Base-by-base conservation (phyloP, 129 eudicot genomes). In the Flaveria robusta region DNA sequence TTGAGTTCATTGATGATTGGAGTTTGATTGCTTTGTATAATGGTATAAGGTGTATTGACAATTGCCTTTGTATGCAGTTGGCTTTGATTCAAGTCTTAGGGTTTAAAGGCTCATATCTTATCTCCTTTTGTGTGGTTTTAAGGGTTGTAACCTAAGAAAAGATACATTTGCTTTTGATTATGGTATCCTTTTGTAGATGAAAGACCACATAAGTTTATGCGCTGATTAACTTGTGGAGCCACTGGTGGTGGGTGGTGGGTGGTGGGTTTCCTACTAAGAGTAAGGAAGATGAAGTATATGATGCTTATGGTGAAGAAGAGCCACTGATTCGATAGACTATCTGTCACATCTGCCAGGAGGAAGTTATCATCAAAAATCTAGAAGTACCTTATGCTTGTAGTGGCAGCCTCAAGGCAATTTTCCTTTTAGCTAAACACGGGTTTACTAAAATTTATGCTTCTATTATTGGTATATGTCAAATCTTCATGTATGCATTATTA, bases 281-380 rank as follows among this genome's bases (percentile, higher is more conserved):
- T 23, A 63, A 80, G 63, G 71, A 77, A 31, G 74, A 75, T 58
- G 84, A 37, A 68, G 84, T 70, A 39, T 49, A 63, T 56, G 77
- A 42, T 27, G 74, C 42, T 16, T 75, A 34, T 52, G 87, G 68
- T 42, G 96, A 88, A 74, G 82, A 85, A 69, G 88, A 84, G 68
- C 91, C 93, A 31, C 72, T 90, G 69, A 68, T 90, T 60, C 93
- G 84, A 79, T 74, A 82, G 3, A 69, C 80, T 14, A 93, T 88
- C 68, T 90, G 96, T 79, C 90, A 93, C 13, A 90, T 90, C 68
- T 90, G 96, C 73, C 96, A 90, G 76, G 96, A 90, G 79, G 96
- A 90, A 68, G 96, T 88, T 58, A 86, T 74, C 74, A 46, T 77
- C 0, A 84, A 86, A 50, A 88, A 90, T 62, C 79, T 90, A 62